Evolutionary conservation across 495 filamentous ascomycete species (phyloP), one percentile per base, ranked within the genome.

Genomic region (Aspergillus biplanus): DNA sequence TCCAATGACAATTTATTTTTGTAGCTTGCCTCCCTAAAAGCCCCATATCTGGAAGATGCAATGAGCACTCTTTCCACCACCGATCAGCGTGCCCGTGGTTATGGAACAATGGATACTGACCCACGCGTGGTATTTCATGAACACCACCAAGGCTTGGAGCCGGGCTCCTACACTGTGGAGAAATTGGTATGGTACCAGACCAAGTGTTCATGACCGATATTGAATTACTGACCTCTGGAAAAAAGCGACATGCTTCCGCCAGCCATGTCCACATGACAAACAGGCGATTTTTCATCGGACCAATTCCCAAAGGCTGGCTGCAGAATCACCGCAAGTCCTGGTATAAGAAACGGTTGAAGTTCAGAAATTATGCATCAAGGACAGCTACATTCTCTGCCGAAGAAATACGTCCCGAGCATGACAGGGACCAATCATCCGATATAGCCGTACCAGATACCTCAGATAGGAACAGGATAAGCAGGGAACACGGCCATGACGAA

Each of bases 271-370:
- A 89, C 69, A 74, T 87, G 64, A 90, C 87, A 7, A 84, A 80
- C 46, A 78, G 86, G 32, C 81, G 87, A 37, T 84, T 82, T 69
- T 90, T 90, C 71, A 88, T 90, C 65, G 87, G 87, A 8, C 87
- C 87, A 21, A 86, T 90, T 39, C 87, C 87, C 5, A 82, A 86
- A 65, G 87, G 86, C 56, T 90, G 87, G 87, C 76, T 89, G 53
- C 87, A 87, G 56, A 83, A 80, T 58, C 85, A 89, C 71, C 82
- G 85, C 50, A 86, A 86, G 55, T 78, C 83, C 13, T 89, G 87
- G 87, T 89, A 87, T 69, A 80, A 73, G 63, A 75, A 78, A 52
- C 76, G 85, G 42, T 62, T 89, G 1, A 78, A 72, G 47, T 74
- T 85, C 48, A 79, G 67, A 46, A 83, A 87, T 53, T 87, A 88